Percentiles rank a stretch among this genome's conserved stretches.
phyloP scores from a whole-genome alignment of 495 filamentous ascomycete species.

The Penicillium pancosmium region DNA sequence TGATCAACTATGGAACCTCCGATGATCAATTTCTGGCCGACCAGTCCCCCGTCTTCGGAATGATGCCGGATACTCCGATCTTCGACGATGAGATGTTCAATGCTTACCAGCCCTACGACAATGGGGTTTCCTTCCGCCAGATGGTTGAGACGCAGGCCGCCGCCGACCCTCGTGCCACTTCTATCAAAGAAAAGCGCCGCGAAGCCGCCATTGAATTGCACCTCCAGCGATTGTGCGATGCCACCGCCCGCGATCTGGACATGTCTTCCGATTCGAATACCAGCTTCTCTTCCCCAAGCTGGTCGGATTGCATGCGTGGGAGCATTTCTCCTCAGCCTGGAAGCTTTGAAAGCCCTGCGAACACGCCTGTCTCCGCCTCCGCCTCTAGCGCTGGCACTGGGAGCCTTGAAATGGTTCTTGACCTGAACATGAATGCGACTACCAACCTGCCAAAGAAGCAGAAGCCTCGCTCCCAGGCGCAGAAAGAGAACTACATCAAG shows the following conservation, averaged over 20 bases:
- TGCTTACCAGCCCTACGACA: slow-evolving; percentile 25
- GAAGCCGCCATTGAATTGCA: slow-evolving; percentile 49
- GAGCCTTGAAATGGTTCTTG: slow-evolving; percentile 46
- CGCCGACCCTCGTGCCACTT: slow-evolving; percentile 34
- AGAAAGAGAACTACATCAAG: slow-evolving; percentile 54
- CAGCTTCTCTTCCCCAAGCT: slow-evolving; percentile 41
- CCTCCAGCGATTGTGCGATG: slow-evolving; percentile 42
- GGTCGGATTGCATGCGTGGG: slow-evolving; percentile 37
- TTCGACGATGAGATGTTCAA: slow-evolving; percentile 32
- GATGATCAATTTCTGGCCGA: slow-evolving; percentile 25
- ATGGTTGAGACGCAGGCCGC: slow-evolving; percentile 47
- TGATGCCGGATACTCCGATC: slow-evolving; percentile 26
- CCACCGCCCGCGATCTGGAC: slow-evolving; percentile 32
- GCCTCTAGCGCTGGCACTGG: slow-evolving; percentile 26
- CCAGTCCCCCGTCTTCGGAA: slow-evolving; percentile 26
- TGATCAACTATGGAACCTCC: slow-evolving; percentile 29
- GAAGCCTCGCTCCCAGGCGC: slow-evolving; percentile 47
- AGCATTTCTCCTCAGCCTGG: slow-evolving; percentile 28
- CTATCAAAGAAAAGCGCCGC: slow-evolving; percentile 48
- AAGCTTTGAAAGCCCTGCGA: slow-evolving; percentile 22
- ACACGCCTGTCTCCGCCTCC: slow-evolving; percentile 21
- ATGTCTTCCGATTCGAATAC: slow-evolving; percentile 38
- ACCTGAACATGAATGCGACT: slow-evolving; percentile 51
- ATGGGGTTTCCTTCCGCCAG: slow-evolving; percentile 32
- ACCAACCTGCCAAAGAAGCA: slow-evolving; percentile 50